Percentiles rank a stretch among this genome's conserved stretches.
These are phyloP conservation scores for Tolypocladium guangdongense DNA, from an alignment of 2,329 filamentous ascomycete species.

Conservation along the genomic window DNA sequence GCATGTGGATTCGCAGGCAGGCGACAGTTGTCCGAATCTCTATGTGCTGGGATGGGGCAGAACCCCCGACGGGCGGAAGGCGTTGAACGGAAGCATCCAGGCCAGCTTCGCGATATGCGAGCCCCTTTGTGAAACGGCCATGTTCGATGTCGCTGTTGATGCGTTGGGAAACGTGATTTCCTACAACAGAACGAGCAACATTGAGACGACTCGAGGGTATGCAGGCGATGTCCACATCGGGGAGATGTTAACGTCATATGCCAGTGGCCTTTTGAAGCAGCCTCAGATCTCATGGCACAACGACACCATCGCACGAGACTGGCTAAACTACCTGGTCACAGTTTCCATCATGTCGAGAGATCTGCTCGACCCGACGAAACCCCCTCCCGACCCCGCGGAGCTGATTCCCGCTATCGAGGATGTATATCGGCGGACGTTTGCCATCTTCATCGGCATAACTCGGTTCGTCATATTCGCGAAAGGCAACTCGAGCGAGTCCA, in stretches of 20 bases:
- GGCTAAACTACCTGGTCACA: neutral
- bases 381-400: conserved; percentile 8
- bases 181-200: conserved; percentile 5
- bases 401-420: conserved; percentile 9
- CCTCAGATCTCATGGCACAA: conserved; percentile 31
- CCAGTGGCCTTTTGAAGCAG: neutral
- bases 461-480: conserved; percentile 12
- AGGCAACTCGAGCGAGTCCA: fast-evolving
- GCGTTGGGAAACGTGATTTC: conserved; percentile 11
- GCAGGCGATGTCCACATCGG: conserved; percentile 3
- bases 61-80: neutral
- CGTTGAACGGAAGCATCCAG: conserved; percentile 8
- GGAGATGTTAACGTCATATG: neutral
- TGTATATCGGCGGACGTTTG: conserved; percentile 15
- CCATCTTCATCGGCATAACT: conserved; percentile 28
- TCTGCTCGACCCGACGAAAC: too few species aligned
- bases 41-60: conserved; percentile 14
- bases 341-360: too few species aligned
- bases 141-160: conserved; percentile 23
- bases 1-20: too few species aligned
- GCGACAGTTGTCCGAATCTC: neutral
- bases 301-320: conserved; percentile 27
- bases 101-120: conserved; percentile 13
- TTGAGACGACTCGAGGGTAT: conserved; percentile 9
- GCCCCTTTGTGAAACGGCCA: conserved; percentile 17